Evolutionary conservation across 2,329 filamentous ascomycete genomes (phyloP).

Genomic region (Pseudogymnoascus verrucosus): DNA sequence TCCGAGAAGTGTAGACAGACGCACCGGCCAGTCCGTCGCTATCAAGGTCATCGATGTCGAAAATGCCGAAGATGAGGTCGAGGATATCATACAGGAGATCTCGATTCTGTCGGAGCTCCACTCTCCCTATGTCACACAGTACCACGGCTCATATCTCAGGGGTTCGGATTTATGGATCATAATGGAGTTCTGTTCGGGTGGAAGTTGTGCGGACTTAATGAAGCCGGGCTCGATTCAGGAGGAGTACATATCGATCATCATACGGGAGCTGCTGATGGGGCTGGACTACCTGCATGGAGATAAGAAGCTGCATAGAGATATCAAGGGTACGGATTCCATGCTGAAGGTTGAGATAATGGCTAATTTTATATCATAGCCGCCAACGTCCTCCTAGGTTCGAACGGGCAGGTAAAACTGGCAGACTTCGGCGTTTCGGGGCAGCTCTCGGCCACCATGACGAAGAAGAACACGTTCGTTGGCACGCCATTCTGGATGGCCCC

Average conservation of each 20-base stretch:
- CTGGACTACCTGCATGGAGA: conserved; percentile 90
- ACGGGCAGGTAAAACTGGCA: conserved; percentile 91
- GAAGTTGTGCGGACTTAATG: conserved; percentile 92
- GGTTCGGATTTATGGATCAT: conserved; percentile 98
- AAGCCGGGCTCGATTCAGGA: conserved; percentile 86
- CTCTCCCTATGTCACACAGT: conserved; percentile 94
- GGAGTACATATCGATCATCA: conserved; percentile 94
- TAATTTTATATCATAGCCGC: conserved; percentile 52
- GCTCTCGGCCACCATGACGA: conserved; percentile 95
- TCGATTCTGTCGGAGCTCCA: conserved; percentile 93
- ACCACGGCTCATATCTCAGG: conserved; percentile 94
- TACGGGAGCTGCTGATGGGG: conserved; percentile 80
- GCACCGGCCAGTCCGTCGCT: conserved; percentile 85
- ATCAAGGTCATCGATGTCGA: conserved; percentile 99
- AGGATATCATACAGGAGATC: conserved; percentile 98
- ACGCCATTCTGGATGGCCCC: conserved; percentile 99
- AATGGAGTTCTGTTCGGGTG: conserved; percentile 98
- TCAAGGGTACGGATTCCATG: conserved; percentile 64
- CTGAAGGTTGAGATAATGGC: neutral
- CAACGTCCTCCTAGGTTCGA: conserved; percentile 81
- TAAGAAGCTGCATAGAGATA: conserved; percentile 92
- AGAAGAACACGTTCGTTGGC: conserved; percentile 98
- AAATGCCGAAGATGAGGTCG: conserved; percentile 97
- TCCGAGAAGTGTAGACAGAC: conserved; percentile 69
- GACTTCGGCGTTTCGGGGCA: conserved; percentile 97